These are phyloP conservation scores for Euphorbia peplus DNA, from an alignment of 345 rosid species.

Conservation along the genomic window DNA sequence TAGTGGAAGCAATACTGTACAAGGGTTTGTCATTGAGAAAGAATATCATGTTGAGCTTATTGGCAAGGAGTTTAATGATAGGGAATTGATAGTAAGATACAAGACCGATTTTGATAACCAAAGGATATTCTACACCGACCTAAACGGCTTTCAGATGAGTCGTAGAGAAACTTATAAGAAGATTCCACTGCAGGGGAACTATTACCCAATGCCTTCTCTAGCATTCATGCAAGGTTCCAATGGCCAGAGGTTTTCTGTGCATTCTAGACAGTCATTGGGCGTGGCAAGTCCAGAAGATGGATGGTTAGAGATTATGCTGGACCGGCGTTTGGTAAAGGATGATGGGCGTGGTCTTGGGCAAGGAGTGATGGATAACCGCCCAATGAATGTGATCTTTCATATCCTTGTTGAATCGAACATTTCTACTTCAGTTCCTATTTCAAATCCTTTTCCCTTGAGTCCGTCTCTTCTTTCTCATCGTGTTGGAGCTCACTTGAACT, in stretches of 20 bases:
- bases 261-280: slow-evolving; percentile 89
- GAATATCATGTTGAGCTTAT: slow-evolving; percentile 95
- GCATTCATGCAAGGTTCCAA: slow-evolving; percentile 85
- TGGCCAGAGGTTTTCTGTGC: slow-evolving; percentile 80
- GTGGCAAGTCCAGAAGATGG: slow-evolving; percentile 74
- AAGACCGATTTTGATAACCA: slow-evolving; percentile 66
- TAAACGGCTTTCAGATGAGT: slow-evolving; percentile 98
- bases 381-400: slow-evolving; percentile 71
- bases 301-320: slow-evolving; percentile 96
- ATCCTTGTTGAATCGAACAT: slow-evolving; percentile 62
- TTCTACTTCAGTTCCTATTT: slow-evolving; percentile 39
- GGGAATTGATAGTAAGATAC: slow-evolving; percentile 80
- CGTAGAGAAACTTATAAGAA: slow-evolving; percentile 90
- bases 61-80: slow-evolving; percentile 61
- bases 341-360: slow-evolving; percentile 99
- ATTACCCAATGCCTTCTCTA: slow-evolving; percentile 96
- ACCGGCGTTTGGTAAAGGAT: slow-evolving; percentile 72
- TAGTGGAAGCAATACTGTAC: slow-evolving; percentile 53
- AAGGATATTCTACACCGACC: slow-evolving; percentile 75
- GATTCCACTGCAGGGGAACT: slow-evolving; percentile 97
- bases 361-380: slow-evolving; percentile 90
- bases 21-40: slow-evolving; percentile 64
- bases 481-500: slow-evolving; percentile 70
- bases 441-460: slow-evolving; percentile 49
- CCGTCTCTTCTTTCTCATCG: slow-evolving; percentile 86